Conservation (phyloP, 1,139 yeast genomes). For the Meyerozyma smithsonii region DNA sequence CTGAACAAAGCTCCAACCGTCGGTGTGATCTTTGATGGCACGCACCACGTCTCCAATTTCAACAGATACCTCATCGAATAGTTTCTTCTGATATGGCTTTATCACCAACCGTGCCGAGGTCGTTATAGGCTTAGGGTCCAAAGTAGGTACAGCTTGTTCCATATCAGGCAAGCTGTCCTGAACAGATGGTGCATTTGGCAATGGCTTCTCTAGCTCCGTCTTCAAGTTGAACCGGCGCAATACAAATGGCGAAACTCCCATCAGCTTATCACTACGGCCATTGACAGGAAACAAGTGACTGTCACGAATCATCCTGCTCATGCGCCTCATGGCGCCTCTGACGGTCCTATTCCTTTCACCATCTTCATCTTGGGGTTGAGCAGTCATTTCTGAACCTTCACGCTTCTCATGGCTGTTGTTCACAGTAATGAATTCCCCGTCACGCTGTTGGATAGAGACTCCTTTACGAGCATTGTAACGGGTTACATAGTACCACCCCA, state of each 20-base stretch:
- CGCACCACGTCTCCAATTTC: conserved; percentile 28
- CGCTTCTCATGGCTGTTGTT: conserved; percentile 5
- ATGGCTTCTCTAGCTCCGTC: conserved; percentile 1
- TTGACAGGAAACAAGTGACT: not conserved
- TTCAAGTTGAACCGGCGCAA: conserved; percentile 1
- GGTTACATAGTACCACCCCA: conserved; percentile 18
- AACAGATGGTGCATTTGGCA: not conserved
- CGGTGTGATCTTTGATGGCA: conserved; percentile 25
- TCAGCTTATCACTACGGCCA: conserved; percentile 2
- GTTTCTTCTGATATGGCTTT: conserved; percentile 22
- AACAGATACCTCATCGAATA: conserved; percentile 33
- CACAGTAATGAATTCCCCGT: conserved; percentile 7
- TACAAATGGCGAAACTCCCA: conserved; percentile 2
- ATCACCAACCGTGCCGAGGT: conserved; percentile 18
- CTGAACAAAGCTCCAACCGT: conserved; percentile 38
- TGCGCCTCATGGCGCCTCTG: not conserved
- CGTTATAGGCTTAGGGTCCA: conserved; percentile 4
- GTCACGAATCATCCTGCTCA: not conserved
- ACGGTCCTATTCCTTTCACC: conserved; percentile 16
- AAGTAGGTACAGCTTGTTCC: conserved; percentile 7
- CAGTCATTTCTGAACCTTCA: conserved; percentile 6
- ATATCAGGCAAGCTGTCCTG: conserved; percentile 1
- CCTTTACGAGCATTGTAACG: conserved; percentile 16
- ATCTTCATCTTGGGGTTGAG: not conserved
- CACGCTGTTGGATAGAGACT: conserved; percentile 17